Evolutionary conservation across 352 stramenopile species (phyloP).

Genomic region (Phytophthora ramorum): DNA sequence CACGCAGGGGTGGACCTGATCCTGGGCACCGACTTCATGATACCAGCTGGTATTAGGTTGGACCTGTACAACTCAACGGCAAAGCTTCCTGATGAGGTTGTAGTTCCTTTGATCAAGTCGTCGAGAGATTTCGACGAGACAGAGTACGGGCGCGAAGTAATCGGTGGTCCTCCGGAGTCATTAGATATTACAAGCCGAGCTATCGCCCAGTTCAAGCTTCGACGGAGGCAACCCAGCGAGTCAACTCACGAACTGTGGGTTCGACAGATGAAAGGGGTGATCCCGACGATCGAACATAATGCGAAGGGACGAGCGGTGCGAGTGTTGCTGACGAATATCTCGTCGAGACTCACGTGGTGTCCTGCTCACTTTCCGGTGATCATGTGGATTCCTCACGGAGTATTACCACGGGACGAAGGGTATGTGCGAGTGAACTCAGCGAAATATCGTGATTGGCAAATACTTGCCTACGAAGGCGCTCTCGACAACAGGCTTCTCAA

Average conservation of each 20-base stretch:
- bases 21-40: constrained; percentile 10
- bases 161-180: not conserved
- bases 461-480: not conserved
- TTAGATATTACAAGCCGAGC: not conserved
- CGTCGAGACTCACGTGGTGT: not conserved
- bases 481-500: not conserved
- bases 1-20: constrained; percentile 4
- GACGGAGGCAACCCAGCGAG: not conserved
- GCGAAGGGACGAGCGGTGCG: not conserved
- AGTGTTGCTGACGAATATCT: not conserved
- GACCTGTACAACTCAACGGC: too few species aligned
- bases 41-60: constrained; percentile 2
- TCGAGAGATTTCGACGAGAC: too few species aligned
- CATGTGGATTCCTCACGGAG: not conserved
- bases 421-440: not conserved
- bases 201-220: not conserved
- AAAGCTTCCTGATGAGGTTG: too few species aligned
- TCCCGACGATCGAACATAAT: not conserved
- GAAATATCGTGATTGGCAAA: not conserved
- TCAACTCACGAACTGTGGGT: not conserved
- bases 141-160: not conserved
- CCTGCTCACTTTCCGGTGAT: not conserved
- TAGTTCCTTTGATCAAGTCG: too few species aligned
- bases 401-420: not conserved
- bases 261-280: not conserved